Conservation (phyloP, 805 yeast species). For the Tetrapisispora namnaoensis region DNA sequence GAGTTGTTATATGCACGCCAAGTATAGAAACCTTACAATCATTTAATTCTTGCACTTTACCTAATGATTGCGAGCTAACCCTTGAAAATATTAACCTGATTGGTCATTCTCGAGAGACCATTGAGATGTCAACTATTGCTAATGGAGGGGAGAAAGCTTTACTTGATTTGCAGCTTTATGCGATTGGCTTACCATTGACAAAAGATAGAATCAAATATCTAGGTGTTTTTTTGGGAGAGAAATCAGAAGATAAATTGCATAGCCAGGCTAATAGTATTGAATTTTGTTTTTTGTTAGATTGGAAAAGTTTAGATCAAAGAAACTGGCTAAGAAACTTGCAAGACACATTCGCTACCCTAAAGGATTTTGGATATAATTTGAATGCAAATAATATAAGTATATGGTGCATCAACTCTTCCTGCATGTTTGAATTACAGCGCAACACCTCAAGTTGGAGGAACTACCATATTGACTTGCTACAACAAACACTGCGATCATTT, state of each 20-base stretch:
- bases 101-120: background rate
- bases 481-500: constrained; percentile 18
- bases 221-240: background rate
- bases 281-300: constrained; percentile 16
- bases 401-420: constrained; percentile 11
- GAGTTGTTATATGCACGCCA: background rate
- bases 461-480: constrained; percentile 17
- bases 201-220: background rate
- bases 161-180: background rate
- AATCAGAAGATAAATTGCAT: background rate
- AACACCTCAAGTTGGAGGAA: constrained; percentile 15
- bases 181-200: background rate
- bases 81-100: background rate
- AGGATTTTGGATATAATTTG: constrained; percentile 1
- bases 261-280: background rate
- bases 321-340: constrained; percentile 14
- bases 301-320: constrained; percentile 14
- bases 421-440: constrained; percentile 13
- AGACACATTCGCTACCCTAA: constrained; percentile 1
- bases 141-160: background rate
- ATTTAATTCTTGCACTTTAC: background rate
- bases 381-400: background rate
- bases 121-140: background rate
- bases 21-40: background rate
- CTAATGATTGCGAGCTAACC: background rate